These are phyloP conservation scores for Coleophoma eucalyptorum DNA, from an alignment of 2,329 filamentous ascomycete species.

Conservation along the genomic window DNA sequence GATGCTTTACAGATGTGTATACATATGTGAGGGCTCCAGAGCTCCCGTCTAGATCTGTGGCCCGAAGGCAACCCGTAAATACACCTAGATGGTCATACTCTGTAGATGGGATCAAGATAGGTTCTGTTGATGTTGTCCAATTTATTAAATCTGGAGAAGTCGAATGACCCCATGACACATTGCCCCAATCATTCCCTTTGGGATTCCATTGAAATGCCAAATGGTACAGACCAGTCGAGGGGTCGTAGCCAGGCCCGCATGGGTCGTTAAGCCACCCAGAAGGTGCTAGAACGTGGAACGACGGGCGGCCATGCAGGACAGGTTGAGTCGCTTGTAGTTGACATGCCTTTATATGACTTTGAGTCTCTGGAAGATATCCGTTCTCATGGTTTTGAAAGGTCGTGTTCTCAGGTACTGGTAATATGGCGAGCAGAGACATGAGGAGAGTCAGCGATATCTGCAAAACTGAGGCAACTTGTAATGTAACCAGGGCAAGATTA, in stretches of 20 bases:
- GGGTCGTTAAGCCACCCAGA: conserved; percentile 53
- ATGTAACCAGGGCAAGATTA: no score
- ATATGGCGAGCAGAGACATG: no score
- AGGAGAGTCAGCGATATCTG: no score
- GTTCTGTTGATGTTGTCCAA: conserved; percentile 35
- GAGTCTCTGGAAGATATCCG: no score
- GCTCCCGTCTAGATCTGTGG: neutral
- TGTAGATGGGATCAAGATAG: neutral
- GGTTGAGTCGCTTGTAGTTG: no score
- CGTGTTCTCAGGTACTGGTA: no score
- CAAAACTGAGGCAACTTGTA: no score
- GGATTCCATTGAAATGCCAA: conserved; percentile 61
- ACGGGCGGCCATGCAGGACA: no score
- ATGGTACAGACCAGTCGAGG: conserved; percentile 38
- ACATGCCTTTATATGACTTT: no score
- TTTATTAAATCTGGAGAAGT: conserved; percentile 55
- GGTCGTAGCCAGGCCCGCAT: conserved; percentile 50
- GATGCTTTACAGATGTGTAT: neutral
- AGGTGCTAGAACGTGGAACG: conserved; percentile 47
- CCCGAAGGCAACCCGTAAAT: neutral
- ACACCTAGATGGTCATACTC: neutral
- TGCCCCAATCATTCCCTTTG: conserved; percentile 40
- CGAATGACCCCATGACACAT: conserved; percentile 63
- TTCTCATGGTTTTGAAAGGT: no score
- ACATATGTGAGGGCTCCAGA: neutral